Conservation (phyloP, 208 protist genomes). For the Crithidia mellificae region DNA sequence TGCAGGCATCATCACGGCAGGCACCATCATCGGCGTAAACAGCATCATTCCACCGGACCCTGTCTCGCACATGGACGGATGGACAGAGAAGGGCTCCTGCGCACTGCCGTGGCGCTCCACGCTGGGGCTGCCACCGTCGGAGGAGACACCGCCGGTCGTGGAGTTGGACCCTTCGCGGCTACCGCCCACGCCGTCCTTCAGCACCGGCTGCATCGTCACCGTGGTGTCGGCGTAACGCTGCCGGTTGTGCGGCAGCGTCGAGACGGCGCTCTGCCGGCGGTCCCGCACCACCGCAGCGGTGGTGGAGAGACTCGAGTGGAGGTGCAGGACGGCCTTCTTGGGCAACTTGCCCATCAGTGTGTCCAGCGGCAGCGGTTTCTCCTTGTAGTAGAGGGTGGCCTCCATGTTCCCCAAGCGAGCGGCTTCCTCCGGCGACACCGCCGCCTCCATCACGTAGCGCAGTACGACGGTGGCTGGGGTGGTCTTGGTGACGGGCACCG, state of each 20-base stretch:
- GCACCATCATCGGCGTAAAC: constrained; percentile 16
- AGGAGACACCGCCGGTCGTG: constrained; percentile 6
- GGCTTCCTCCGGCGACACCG: constrained; percentile 29
- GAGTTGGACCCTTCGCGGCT: constrained; percentile 2
- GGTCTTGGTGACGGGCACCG: constrained; percentile 42
- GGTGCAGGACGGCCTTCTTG: constrained; percentile 41
- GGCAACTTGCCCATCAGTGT: constrained; percentile 41
- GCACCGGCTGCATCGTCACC: constrained; percentile 31
- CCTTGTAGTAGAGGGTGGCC: constrained; percentile 49
- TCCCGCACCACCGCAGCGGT: constrained; percentile 28
- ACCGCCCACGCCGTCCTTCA: constrained; percentile 3
- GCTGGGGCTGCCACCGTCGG: constrained; percentile 17
- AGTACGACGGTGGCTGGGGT: constrained; percentile 43
- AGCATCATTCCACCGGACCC: background rate
- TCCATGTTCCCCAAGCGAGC: constrained; percentile 32
- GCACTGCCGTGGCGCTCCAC: constrained; percentile 12
- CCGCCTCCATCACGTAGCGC: constrained; percentile 50
- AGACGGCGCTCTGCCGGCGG: constrained; percentile 13
- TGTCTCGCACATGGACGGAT: background rate
- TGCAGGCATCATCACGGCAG: background rate
- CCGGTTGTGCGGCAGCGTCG: constrained; percentile 22
- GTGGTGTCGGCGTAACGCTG: constrained; percentile 21
- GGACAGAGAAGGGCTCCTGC: background rate
- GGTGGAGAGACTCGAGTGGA: constrained; percentile 44
- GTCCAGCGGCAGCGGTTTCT: constrained; percentile 37